Evolutionary conservation across 352 stramenopile species (phyloP), one percentile per base, ranked within the genome.

Genomic region (Globisporangium spinosum): DNA sequence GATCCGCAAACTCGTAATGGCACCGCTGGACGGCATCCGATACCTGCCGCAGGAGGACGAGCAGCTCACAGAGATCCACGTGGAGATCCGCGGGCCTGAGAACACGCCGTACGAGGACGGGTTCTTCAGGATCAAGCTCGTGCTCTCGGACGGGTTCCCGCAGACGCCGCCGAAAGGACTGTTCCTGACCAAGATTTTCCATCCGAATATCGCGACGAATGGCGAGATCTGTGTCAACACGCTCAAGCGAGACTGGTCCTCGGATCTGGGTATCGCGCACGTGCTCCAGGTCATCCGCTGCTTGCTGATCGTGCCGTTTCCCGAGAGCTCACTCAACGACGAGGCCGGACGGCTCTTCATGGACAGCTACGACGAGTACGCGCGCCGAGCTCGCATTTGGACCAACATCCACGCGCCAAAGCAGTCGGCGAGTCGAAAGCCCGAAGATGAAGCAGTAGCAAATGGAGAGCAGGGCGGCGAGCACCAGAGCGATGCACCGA

Each of bases 211-310:
- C 23, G 96, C 97, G 23, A 93, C 83, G 13, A 98, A 93, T 27
- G 98, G 97, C 45, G 97, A 98, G 45, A 99, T 99, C 80, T 99
- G 98, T 72, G 98, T 99, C 25, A 99, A 99, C 75, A 99, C 97
- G 35, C 87, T 99, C 40, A 99, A 99, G 82, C 97, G 96, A 66
- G 98, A 99, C 78, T 99, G 98, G 98, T 95, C 89, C 17, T 74
- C 96, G 15, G 84, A 89, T 40, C 89, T 98, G 2, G 98, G 96
- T 22, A 88, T 99, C 60, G 86, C 89, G 40, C 97, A 99, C 71
- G 95, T 99, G 32, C 84, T 99, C 63, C 89, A 96, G 69, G 97
- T 99, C 29, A 98, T 99, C 72, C 96, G 97, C 38, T 99, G 98
- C 77, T 80, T 99, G 47, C 78, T 99, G 20, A 99, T 99, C 77